Evolutionary conservation across 768 basidiomycete species (phyloP), one percentile per base, ranked within the genome.

Genomic region (Kwoniella mangroviensis): DNA sequence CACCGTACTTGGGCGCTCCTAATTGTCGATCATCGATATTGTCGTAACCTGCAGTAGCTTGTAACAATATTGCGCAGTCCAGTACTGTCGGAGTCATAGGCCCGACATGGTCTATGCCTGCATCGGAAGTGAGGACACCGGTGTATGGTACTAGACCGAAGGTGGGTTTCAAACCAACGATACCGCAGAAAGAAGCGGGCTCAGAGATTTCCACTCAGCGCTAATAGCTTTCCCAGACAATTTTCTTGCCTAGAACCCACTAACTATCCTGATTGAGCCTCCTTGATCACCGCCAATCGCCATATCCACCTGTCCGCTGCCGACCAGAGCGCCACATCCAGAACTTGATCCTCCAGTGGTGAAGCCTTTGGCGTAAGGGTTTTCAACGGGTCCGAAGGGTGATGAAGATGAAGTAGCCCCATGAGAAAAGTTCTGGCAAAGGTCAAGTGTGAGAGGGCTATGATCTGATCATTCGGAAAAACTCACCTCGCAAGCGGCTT

Each of bases 201-300:
- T 77, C 77, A 4, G n/a, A 3, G 26, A 58, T 24, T 0, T 11
- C 28, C 7, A 22, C 26, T n/a, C 26, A 22, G 12, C 58, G 28
- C 63, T 53, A 69, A 55, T 34, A 21, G n/a, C 49, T 15, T 40
- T 58, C 2, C 4, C 5, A 34, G 45, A 12, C 45, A 49, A 15
- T 49, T 49, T 49, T 12, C 13, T 19, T 13, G 45, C 0, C 12
- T 5, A 52, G 4, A 61, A 22, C 21, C 22, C 12, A 71, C 77
- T 72, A n/a, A 80, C 79, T 51, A 81, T 79, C 17, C 86, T 82
- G 53, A 87, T 86, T 21, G 83, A 84, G 2, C 86, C 86, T 22
- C 86, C 86, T 69, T 87, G 86, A 69, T 87, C 86, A 12, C 84
- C 86, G 0, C 86, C 86, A 40, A 87, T 83, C n/a, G 81, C 86